Evolutionary conservation across 192 early-diverging fungal species (phyloP), one percentile per base, ranked within the genome.

Genomic region (Linnemannia elongata): DNA sequence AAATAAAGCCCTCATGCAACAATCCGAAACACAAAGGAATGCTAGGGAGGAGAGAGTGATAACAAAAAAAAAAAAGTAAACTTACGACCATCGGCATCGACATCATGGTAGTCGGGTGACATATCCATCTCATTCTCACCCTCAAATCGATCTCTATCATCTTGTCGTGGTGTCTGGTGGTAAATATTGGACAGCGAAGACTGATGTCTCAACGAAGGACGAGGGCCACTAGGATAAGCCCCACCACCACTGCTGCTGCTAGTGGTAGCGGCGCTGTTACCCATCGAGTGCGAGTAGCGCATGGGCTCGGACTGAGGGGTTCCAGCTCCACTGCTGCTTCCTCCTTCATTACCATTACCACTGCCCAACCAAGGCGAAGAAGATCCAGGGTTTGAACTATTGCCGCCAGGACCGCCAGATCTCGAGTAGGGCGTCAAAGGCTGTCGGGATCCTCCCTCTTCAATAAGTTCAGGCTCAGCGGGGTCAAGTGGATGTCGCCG

Each of bases 51-150:
- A 52, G 49, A n/a, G n/a, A n/a, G n/a, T n/a, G n/a, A n/a, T n/a
- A n/a, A 52, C 15, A 52, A 52, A 52, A 52, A 30, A 75, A 72
- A 47, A 38, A 39, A 5, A 39, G 38, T 15, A 27, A 15, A 85
- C 83, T 72, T 80, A 85, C 83, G 78, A 44, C 78, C 69, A 70
- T 85, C 83, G 9, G 69, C 15, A 68, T 85, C 83, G 6, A 79
- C 36, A 68, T 78, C 76, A 8, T 76, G 69, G 22, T 82, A 82
- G 7, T 82, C 81, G 15, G 81, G 81, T 8, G 81, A 82, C 47
- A 73, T 63, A 24, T 77, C 81, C 66, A 75, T 60, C 15, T 80
- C 74, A 30, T 70, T 69, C 13, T 85, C 83, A n/a, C 49, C 73
- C 1, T 75, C 83, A 76, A 76, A 85, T 5, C 72, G 33, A 17